Evolutionary conservation across 1,139 yeast genomes (phyloP), one percentile per base, ranked within the genome.

Genomic region (Yamadazyma blattariae): DNA sequence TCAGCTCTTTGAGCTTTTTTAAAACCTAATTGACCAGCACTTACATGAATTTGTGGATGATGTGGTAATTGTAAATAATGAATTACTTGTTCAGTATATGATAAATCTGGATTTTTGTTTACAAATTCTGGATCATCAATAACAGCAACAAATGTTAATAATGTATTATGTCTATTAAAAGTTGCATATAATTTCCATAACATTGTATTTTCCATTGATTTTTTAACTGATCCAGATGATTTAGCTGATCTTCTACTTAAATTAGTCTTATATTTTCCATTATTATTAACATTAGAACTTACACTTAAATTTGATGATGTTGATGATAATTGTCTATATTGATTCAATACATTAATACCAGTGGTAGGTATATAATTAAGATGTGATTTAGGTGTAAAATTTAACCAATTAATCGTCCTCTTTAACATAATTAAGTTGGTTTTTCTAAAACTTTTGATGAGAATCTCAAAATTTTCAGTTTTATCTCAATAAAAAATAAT

Each of bases 1-100:
- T 89, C 96, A 36, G 95, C 87, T 62, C 96, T 75, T 39, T 83
- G 85, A 8, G 86, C 77, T 54, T 83, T 82, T 52, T 86, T 74
- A 60, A 83, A 84, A 6, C 94, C 94, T 40, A 83, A 64, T 53
- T 74, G 76, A 34, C 94, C 94, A 0, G 90, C 82, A 18, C 83
- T 72, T 35, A 86, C 65, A 28, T 82, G 77, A 36, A 82, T 58
- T 47, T 77, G 73, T 30, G 83, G 81, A 45, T 79, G 84, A 57
- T 89, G 94, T 21, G 89, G 95, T 36, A 90, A 77, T 46, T 84
- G 79, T 51, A 88, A 68, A 59, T 82, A 82, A 57, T 88, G 86
- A 39, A 88, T 70, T 37, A 86, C 85, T 57, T 82, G 74, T 37
- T 88, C 88, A 54, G 87, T 87, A 54, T 78, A 84, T 15, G 82